These are phyloP conservation scores for Astragalus membranaceus DNA, from an alignment of 306 rosid genomes.

Conservation along the genomic window DNA sequence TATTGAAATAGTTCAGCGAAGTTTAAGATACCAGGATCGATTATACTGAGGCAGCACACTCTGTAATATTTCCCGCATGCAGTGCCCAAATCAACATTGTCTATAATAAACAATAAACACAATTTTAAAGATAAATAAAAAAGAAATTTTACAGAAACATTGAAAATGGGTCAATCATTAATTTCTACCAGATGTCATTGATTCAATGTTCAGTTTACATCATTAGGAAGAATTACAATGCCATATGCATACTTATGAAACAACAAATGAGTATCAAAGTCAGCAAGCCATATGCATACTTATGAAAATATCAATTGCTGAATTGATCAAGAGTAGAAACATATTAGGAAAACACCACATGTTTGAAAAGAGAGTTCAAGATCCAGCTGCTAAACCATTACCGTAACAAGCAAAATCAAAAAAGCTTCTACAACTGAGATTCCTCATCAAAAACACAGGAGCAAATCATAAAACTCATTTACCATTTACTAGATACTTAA, in stretches of 20 bases:
- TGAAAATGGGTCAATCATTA: not conserved
- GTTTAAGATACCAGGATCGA: constrained; percentile 54
- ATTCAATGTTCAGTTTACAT: not conserved
- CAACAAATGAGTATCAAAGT: too few species aligned
- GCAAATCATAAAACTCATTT: not conserved
- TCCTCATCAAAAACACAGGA: not conserved
- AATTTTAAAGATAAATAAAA: not conserved
- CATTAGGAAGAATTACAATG: not conserved
- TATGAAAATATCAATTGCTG: not conserved
- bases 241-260: not conserved
- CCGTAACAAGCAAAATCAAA: not conserved
- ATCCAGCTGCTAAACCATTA: not conserved
- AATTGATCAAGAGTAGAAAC: not conserved
- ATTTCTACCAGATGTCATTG: not conserved
- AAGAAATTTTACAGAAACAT: not conserved
- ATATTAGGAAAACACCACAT: not conserved
- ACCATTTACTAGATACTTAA: not conserved
- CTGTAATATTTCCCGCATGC: constrained; percentile 82
- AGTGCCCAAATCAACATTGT: constrained; percentile 78
- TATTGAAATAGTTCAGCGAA: not conserved
- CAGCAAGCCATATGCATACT: not conserved
- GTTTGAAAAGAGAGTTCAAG: not conserved
- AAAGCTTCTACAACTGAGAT: not conserved
- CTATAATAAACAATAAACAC: constrained; percentile 13
- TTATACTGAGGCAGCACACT: constrained; percentile 86